Conservation (phyloP, 2,329 filamentous ascomycete genomes). For the Botrytis sinoallii region DNA sequence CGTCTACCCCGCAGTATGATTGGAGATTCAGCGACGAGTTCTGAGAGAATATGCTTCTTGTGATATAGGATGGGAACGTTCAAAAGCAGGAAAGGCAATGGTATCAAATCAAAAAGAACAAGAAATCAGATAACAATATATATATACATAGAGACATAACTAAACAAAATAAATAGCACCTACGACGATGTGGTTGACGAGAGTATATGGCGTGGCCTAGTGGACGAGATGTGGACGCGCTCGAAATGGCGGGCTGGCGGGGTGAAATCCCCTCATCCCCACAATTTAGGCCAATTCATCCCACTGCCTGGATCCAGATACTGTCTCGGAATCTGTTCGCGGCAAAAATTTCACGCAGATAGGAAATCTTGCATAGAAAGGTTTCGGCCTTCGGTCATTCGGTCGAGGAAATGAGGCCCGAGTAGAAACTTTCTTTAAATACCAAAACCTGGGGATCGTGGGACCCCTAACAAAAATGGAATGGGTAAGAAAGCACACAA, state of each 20-base stretch:
- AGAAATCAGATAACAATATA: neutral
- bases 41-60: neutral
- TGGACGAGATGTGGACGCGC: constrained; percentile 10
- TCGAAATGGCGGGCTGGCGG: neutral
- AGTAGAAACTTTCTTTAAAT: neutral
- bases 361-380: neutral
- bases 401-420: neutral
- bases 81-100: neutral
- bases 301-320: neutral
- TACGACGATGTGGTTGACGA: neutral
- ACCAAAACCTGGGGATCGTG: neutral
- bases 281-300: neutral
- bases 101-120: neutral
- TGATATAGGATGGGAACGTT: neutral
- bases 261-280: neutral
- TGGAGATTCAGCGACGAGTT: neutral
- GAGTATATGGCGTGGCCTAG: neutral
- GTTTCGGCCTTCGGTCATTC: neutral
- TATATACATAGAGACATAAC: neutral
- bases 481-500: neutral
- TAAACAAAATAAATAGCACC: neutral
- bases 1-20: neutral
- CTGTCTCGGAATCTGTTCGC: neutral
- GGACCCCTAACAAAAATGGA: neutral
- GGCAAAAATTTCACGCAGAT: neutral